Percentiles rank a stretch among this genome's conserved stretches.
phyloP scores from a whole-genome alignment of 176 grass and related monocot species.

The Cymbopogon citratus region DNA sequence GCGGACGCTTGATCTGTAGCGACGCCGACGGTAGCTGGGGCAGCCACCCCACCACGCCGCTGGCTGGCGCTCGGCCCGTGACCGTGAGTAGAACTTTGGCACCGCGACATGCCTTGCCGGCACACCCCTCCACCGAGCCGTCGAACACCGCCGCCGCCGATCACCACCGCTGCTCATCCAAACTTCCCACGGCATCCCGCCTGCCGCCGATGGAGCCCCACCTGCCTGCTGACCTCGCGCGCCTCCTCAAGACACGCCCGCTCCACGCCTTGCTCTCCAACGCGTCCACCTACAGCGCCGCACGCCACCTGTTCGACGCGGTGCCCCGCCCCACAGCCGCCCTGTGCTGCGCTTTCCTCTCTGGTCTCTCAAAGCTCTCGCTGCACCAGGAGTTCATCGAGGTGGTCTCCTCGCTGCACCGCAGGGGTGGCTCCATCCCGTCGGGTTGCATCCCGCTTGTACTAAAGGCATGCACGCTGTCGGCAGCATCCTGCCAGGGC shows the following conservation, averaged over 20 bases:
- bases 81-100: neutral
- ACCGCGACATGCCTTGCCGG: slow-evolving; percentile 19
- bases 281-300: slow-evolving; percentile 20
- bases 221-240: slow-evolving; percentile 4
- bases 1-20: no score
- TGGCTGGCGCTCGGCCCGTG: no score
- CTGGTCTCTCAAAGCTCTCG: slow-evolving; percentile 50
- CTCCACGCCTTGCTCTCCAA: slow-evolving; percentile 40
- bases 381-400: slow-evolving; percentile 49
- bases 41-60: no score
- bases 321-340: slow-evolving; percentile 37
- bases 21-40: no score
- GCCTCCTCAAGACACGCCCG: slow-evolving; percentile 45
- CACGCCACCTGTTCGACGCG: slow-evolving; percentile 68
- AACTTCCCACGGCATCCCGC: neutral
- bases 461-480: slow-evolving; percentile 56
- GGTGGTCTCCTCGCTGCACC: slow-evolving; percentile 38
- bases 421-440: slow-evolving; percentile 23
- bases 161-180: neutral
- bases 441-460: slow-evolving; percentile 43
- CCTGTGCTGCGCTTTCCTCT: slow-evolving; percentile 44
- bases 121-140: neutral
- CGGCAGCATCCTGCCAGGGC: slow-evolving; percentile 32
- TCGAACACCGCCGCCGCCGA: slow-evolving; percentile 5
- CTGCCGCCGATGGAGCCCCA: slow-evolving; percentile 36